Evolutionary conservation across 2,329 filamentous ascomycete genomes (phyloP), one percentile per base, ranked within the genome.

Genomic region (Colletotrichum brevisporum): DNA sequence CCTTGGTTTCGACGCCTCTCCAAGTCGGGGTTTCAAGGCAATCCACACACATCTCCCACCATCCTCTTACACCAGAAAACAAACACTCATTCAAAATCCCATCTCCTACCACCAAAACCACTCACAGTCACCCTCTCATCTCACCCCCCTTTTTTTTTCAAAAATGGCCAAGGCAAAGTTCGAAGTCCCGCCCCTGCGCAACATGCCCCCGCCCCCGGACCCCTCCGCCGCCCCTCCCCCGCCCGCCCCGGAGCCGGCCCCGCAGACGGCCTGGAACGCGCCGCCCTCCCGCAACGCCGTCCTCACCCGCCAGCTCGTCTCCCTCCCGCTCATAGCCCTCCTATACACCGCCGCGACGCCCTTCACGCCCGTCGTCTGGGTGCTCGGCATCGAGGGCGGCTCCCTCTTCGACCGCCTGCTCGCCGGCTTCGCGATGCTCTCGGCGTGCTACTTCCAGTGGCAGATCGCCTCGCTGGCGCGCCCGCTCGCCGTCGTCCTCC

Each of bases 381-480:
- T 72, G 0, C 24, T 74, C 27, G 48, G 65, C 26, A 43, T 72
- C 16, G 66, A 73, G 12, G 72, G 71, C 24, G 81, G 85, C 67
- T 85, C 84, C 76, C 78, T 80, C 60, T 79, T 82, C 59, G 86
- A 86, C 74, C 81, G 83, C 69, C 77, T 85, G 61, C 78, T 82
- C 18, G 79, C 81, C 36, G 78, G 80, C 21, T 78, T 79, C 39
- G 73, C 77, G 24, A 75, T 78, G 52, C 76, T 84, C 54, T 76
- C 76, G 18, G 75, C 76, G 18, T 82, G 78, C 74, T 74, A 73
- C 60, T 74, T 74, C 56, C 73, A 74, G 53, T 74, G 70, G 70
- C 65, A 48, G 27, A 69, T 74, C 57, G 67, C 73, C 0, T 60
- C 65, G 1, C 67, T 74, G 8, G 65, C 54, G 27, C 55, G 36